These are phyloP conservation scores for Anethum foeniculum DNA, from an alignment of 140 eudicot species.

Conservation along the genomic window DNA sequence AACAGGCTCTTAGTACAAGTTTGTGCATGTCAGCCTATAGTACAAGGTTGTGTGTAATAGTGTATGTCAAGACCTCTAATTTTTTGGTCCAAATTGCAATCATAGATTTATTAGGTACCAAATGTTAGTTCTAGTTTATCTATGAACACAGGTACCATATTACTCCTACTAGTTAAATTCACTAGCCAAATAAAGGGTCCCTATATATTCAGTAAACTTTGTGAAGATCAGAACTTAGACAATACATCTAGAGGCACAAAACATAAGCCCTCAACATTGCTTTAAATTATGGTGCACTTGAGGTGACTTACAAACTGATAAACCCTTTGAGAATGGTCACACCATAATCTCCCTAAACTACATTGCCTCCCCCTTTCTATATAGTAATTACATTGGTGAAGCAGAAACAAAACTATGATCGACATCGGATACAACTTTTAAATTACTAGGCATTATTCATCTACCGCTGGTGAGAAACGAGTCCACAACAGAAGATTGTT, in stretches of 20 bases:
- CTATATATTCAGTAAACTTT: neutral
- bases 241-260: neutral
- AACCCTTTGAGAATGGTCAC: neutral
- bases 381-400: conserved; percentile 15
- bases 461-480: neutral
- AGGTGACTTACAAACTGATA: neutral
- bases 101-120: no score
- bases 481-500: neutral
- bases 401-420: conserved; percentile 11
- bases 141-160: neutral
- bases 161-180: neutral
- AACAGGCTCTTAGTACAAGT: no score
- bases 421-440: neutral
- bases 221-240: neutral
- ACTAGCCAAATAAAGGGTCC: neutral
- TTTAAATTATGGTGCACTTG: neutral
- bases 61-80: no score
- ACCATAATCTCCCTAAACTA: neutral
- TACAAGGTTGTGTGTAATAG: no score
- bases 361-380: conserved; percentile 17
- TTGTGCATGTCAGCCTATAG: no score
- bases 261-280: neutral
- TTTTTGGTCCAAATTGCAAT: no score
- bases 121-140: neutral
- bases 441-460: no score